Base-by-base conservation (phyloP, 1,284 basidiomycete species). In the Coniophora puteana region DNA sequence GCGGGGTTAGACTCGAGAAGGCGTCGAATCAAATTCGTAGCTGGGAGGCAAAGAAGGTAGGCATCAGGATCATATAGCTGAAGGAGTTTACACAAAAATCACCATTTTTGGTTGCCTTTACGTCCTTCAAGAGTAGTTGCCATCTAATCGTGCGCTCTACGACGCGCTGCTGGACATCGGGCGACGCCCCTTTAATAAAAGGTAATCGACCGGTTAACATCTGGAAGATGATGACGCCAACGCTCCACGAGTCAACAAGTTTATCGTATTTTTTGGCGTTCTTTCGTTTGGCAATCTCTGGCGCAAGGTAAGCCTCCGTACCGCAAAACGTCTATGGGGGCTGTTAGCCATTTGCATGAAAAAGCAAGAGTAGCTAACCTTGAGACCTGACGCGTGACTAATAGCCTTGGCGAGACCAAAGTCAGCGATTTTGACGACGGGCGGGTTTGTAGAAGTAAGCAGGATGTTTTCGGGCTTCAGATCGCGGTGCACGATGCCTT, bases 211-310 rank as follows among this genome's bases (percentile, higher is more conserved):
- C 89, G 46, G 87, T 90, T 30, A 99, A 76, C 23, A 99, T 77
- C 21, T 89, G 89, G 59, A 79, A 93, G 33, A 94, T 74, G 52
- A 93, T 91, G 48, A 95, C 90, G 31, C 92, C 93, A 51, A 90
- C 93, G 55, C 89, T 90, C 90, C 89, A 94, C 55, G 95, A 94
- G 62, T 93, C 96, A 53, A 96, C n/a, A n/a, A n/a, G n/a, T 94
- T 63, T 12, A 93, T 93, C 4, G 91, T 85, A 31, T 87, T 89
- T 91, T 62, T 89, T 82, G 65, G 99, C 99, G 54, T 86, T 89
- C 63, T 89, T 80, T 13, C 93, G 93, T 47, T 93, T 90, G 45
- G 99, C 93, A 55, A 99, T 95, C 67, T 99, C 96, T 92, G 12
- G 95, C 96, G 53, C 99, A 99, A 66, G 99, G 96, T 38, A 96